Conservation (phyloP, 768 basidiomycete genomes). For the Pleurotus tuber-regium region DNA sequence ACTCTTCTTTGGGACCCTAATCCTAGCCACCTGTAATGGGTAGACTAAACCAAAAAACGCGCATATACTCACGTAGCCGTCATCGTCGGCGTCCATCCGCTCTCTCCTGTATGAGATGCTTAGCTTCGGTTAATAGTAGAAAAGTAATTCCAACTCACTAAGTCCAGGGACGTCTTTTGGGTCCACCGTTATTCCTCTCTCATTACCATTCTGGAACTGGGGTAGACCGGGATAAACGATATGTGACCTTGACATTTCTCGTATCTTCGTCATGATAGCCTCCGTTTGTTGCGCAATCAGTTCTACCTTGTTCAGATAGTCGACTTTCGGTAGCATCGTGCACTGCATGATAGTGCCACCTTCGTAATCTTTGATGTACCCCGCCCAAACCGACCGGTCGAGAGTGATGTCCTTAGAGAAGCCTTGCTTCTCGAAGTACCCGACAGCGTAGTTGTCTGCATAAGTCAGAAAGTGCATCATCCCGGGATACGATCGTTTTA, state of each 20-base stretch:
- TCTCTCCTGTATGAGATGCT: conserved; percentile 58
- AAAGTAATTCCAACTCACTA: conserved; percentile 43
- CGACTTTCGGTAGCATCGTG: conserved; percentile 88
- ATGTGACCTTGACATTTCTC: conserved; percentile 83
- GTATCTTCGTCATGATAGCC: conserved; percentile 85
- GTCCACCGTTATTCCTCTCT: conserved; percentile 52
- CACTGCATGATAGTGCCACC: conserved; percentile 99
- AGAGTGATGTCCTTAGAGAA: conserved; percentile 97
- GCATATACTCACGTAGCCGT: conserved; percentile 55
- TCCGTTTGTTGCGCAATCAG: conserved; percentile 82
- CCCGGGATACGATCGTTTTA: conserved; percentile 75
- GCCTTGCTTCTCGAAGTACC: conserved; percentile 99
- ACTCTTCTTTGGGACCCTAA: conserved; percentile 35
- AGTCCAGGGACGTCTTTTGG: conserved; percentile 87
- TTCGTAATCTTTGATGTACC: conserved; percentile 99
- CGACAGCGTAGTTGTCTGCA: conserved; percentile 98
- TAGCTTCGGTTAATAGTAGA: conserved; percentile 7
- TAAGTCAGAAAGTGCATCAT: conserved; percentile 98
- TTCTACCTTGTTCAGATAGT: conserved; percentile 80
- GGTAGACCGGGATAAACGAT: conserved; percentile 78
- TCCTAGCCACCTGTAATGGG: not conserved
- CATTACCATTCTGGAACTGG: conserved; percentile 63
- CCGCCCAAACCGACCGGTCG: conserved; percentile 91
- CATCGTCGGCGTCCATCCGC: conserved; percentile 89
- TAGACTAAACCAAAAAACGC: not conserved